A percentile compares a stretch with the other conserved stretches of the same genome.
Evolutionary conservation across 306 rosid species (phyloP).

Genomic region (Cucurbita maxima): DNA sequence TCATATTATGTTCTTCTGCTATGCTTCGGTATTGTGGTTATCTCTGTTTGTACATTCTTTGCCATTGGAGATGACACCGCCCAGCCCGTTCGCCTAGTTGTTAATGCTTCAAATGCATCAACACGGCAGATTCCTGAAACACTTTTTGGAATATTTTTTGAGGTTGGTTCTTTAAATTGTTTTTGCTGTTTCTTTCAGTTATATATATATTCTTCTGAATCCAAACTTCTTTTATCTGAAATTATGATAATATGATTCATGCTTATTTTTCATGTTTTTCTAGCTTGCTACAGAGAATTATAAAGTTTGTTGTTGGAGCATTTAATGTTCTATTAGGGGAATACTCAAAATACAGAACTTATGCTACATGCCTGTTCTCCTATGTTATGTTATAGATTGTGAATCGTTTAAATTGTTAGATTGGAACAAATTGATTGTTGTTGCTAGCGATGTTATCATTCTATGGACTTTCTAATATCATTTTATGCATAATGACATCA

Average conservation of each 20-base stretch:
- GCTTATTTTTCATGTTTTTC: neutral
- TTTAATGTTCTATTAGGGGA: neutral
- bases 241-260: neutral
- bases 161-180: slow-evolving; percentile 27
- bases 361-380: neutral
- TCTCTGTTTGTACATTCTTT: slow-evolving; percentile 22
- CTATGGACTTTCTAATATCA: neutral
- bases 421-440: neutral
- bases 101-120: slow-evolving; percentile 53
- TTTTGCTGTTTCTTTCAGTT: neutral
- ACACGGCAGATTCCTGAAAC: slow-evolving; percentile 41
- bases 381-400: neutral
- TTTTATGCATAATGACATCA: neutral
- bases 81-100: slow-evolving; percentile 24
- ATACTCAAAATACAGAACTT: neutral
- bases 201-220: neutral
- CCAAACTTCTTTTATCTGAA: neutral
- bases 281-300: no score
- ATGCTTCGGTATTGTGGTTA: slow-evolving; percentile 21
- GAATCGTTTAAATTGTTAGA: neutral
- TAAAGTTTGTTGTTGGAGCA: neutral
- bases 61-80: slow-evolving; percentile 25
- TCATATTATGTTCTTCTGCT: slow-evolving; percentile 25
- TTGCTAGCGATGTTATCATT: neutral
- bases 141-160: slow-evolving; percentile 72